Evolutionary conservation across 768 basidiomycete genomes (phyloP), one percentile per base, ranked within the genome.

Genomic region (Pisolithus microcarpus): DNA sequence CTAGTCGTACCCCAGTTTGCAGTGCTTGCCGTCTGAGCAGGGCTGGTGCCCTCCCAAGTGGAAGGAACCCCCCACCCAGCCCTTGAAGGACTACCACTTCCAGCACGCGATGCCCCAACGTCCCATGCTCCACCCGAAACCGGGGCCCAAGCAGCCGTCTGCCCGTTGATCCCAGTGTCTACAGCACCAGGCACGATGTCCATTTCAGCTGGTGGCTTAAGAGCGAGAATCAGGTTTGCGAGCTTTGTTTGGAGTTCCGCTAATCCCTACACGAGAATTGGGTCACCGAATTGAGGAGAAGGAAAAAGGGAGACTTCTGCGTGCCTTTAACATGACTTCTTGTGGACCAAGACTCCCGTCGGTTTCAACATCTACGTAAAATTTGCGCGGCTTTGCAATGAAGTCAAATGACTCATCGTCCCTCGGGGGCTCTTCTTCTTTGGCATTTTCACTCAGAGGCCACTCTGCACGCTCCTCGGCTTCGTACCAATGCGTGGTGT

Each of bases 401-500:
- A 81, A 97, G 64, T 97, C 91, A 62, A 97, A 98, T 5, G 75
- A 75, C 62, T 87, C 82, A 56, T 89, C 85, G 46, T 91, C 89
- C 48, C 86, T 74, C 2, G 83, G 84, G 2, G 82, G 67, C 60
- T 91, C 87, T 66, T 94, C 91, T 61, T 91, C 85, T 54, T 78
- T 74, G 15, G 87, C 89, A 64, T 98, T 98, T 36, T 82, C 79
- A 56, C 89, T 81, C 7, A 94, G 66, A 0, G 94, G 95, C 96
- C 96, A 99, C 71, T 99, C 96, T 3, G 68, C 76, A 30, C 81
- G 80, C 56, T 80, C 75, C 59, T 93, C 83, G 21, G 74, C 77
- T 68, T 99, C 96, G 63, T 76, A 91, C 96, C 96, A 98, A 67
- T 96, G 82, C 2, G 87, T 82, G 3, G 96, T 98, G 69, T 99